Percentiles rank a stretch among this genome's conserved stretches.
Evolutionary conservation across 352 stramenopile genomes (phyloP).

Genomic region (Globisporangium carolinianum): DNA sequence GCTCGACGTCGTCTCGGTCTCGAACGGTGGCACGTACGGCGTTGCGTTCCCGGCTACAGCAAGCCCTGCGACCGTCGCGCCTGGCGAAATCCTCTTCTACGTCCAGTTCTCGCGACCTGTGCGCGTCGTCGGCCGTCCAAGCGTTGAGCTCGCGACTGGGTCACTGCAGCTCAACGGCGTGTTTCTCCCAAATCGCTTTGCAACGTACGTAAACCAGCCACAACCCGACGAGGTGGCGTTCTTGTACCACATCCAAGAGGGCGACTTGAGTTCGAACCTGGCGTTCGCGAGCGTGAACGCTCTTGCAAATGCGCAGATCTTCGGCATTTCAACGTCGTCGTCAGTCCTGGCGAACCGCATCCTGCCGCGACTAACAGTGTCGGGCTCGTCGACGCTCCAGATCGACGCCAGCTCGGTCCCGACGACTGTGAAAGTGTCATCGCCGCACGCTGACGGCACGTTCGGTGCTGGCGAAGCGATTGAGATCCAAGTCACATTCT

Average conservation of each 20-base stretch:
- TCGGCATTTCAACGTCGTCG: constrained; percentile 39
- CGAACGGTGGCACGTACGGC: constrained; percentile 42
- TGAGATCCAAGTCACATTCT: constrained; percentile 60
- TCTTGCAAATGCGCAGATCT: constrained; percentile 32
- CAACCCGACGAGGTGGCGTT: constrained; percentile 45
- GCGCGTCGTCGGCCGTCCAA: constrained; percentile 31
- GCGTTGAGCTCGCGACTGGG: constrained; percentile 50
- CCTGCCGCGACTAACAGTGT: constrained; percentile 33
- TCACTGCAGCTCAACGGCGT: constrained; percentile 37
- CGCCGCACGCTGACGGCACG: constrained; percentile 30
- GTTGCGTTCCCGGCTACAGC: constrained; percentile 45
- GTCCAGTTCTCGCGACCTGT: constrained; percentile 56
- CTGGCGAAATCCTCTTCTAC: constrained; percentile 65
- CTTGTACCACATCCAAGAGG: constrained; percentile 49
- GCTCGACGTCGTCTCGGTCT: constrained; percentile 38
- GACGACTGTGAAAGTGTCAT: constrained; percentile 54
- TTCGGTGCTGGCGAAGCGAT: constrained; percentile 64
- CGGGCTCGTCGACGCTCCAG: constrained; percentile 19
- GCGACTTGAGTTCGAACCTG: constrained; percentile 51
- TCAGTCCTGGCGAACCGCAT: constrained; percentile 15
- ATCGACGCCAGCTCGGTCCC: constrained; percentile 54
- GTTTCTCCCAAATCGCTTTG: constrained; percentile 38
- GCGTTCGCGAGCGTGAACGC: constrained; percentile 39
- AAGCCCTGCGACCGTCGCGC: constrained; percentile 39
- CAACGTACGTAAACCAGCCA: constrained; percentile 36